phyloP scores from a whole-genome alignment of 768 basidiomycete genomes.

The Suillus americanus region DNA sequence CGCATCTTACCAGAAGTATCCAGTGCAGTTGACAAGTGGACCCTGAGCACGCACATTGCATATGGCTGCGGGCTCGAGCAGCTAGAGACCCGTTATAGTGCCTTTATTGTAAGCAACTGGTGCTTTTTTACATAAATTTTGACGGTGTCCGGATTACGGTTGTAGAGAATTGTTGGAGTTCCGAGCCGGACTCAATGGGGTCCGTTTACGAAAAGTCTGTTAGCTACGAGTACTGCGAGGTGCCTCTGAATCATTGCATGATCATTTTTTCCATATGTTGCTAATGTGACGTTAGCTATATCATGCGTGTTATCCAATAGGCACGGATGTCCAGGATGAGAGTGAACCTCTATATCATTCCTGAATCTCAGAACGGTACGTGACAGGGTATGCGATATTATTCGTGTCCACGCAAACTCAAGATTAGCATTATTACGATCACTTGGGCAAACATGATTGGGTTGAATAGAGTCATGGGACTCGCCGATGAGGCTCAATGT shows the following conservation, averaged over 20 bases:
- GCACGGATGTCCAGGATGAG: constrained; percentile 87
- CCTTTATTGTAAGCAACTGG: constrained; percentile 65
- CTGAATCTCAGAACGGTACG: constrained; percentile 75
- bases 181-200: constrained; percentile 72
- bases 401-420: background rate
- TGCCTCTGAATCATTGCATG: constrained; percentile 4
- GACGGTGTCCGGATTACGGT: constrained; percentile 1
- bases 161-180: constrained; percentile 75
- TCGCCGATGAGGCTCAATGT: constrained; percentile 83
- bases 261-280: background rate
- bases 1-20: constrained; percentile 58
- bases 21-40: constrained; percentile 63
- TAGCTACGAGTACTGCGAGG: constrained; percentile 55
- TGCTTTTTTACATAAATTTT: background rate
- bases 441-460: constrained; percentile 58
- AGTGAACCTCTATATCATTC: constrained; percentile 72
- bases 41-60: constrained; percentile 59
- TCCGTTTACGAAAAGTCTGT: constrained; percentile 68
- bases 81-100: constrained; percentile 75
- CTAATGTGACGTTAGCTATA: background rate
- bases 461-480: constrained; percentile 76
- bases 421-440: constrained; percentile 41
- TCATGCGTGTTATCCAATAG: constrained; percentile 60
- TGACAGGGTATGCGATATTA: constrained; percentile 2
- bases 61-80: constrained; percentile 60